Conservation (phyloP, 2,329 filamentous ascomycete species). For the Aurifilum marmelostoma region DNA sequence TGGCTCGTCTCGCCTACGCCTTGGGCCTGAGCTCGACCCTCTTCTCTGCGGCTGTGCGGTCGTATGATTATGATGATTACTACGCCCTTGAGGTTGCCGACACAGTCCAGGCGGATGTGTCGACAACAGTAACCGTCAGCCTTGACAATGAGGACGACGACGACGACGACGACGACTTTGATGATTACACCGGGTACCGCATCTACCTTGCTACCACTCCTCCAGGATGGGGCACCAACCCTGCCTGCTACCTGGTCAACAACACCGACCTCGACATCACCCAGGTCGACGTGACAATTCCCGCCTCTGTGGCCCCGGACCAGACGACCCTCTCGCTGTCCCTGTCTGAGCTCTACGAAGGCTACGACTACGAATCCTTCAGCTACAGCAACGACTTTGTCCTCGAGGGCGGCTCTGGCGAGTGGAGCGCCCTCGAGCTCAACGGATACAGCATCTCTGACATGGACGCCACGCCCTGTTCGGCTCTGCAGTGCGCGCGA, state of each 20-base stretch:
- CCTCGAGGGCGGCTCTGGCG: slow-evolving; percentile 25
- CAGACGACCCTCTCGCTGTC: slow-evolving; percentile 38
- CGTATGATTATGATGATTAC: not conserved
- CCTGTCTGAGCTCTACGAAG: slow-evolving; percentile 29
- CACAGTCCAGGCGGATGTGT: slow-evolving; percentile 13
- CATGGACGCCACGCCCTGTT: slow-evolving; percentile 21
- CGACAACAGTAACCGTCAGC: slow-evolving; percentile 13
- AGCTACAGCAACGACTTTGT: slow-evolving; percentile 28
- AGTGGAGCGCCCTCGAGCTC: slow-evolving; percentile 28
- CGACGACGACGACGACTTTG: slow-evolving; percentile 31
- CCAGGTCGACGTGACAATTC: slow-evolving; percentile 37
- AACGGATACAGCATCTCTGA: slow-evolving; percentile 17
- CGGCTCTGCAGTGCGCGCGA: slow-evolving; percentile 27
- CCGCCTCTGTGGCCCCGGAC: slow-evolving; percentile 37
- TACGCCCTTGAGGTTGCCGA: not conserved
- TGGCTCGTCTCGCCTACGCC: slow-evolving; percentile 3
- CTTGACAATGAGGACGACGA: slow-evolving; percentile 6
- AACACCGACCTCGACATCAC: slow-evolving; percentile 35
- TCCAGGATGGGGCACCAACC: slow-evolving; percentile 37
- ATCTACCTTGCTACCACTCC: slow-evolving; percentile 40
- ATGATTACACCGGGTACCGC: slow-evolving; percentile 35
- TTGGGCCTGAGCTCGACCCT: not conserved
- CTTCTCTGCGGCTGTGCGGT: slow-evolving; percentile 1
- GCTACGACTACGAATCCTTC: slow-evolving; percentile 19
- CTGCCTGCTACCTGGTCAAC: slow-evolving; percentile 40